Evolutionary conservation across 2,329 filamentous ascomycete genomes (phyloP).

Genomic region (Diaporthe longicolla): DNA sequence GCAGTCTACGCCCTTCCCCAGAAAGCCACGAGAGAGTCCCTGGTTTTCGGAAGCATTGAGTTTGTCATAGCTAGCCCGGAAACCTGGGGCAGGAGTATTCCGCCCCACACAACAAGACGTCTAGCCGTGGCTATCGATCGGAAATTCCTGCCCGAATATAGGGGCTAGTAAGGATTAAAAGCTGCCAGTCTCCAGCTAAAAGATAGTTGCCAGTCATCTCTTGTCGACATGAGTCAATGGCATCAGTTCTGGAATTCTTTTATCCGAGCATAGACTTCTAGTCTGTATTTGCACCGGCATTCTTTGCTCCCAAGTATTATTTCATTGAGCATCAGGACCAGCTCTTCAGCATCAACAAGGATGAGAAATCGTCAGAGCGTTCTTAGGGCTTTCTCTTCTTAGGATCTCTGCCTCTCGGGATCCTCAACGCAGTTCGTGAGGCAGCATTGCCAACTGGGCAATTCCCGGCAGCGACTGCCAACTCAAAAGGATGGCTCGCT

Average conservation of each 20-base stretch:
- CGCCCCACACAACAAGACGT: slow-evolving; percentile 7
- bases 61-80: slow-evolving; percentile 15
- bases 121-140: slow-evolving; percentile 20
- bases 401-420: background rate
- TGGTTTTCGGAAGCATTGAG: background rate
- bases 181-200: background rate
- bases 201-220: background rate
- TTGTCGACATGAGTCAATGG: background rate
- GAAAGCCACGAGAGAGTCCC: background rate
- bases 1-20: slow-evolving; percentile 25
- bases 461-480: background rate
- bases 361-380: background rate
- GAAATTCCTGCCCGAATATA: slow-evolving; percentile 9
- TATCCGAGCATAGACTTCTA: background rate
- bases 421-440: background rate
- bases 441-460: background rate
- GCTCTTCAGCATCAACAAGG: background rate
- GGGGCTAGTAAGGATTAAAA: slow-evolving; percentile 6
- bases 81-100: slow-evolving; percentile 2
- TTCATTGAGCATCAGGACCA: background rate
- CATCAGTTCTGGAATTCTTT: background rate
- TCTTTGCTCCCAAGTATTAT: background rate
- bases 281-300: background rate
- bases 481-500: background rate
- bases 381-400: background rate